These are phyloP conservation scores for Hsuehochloa calcarea DNA, from an alignment of 176 grass and related monocot species.

Conservation along the genomic window DNA sequence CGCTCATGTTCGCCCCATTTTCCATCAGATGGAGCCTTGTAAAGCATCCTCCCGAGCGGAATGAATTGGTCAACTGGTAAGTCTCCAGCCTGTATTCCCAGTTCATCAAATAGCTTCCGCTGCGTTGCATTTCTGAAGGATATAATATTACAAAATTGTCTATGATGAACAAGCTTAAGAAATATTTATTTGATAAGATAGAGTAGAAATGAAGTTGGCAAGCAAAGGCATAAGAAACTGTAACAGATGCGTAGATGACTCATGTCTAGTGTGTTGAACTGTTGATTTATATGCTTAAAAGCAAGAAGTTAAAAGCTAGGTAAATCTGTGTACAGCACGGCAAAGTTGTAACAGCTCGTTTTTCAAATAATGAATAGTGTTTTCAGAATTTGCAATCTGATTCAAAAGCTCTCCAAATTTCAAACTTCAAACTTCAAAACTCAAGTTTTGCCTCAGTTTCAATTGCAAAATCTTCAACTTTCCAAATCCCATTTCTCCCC, in stretches of 20 bases:
- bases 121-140: slow-evolving; percentile 73
- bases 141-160: neutral
- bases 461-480: no score
- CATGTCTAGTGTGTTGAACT: neutral
- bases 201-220: neutral
- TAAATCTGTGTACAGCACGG: neutral
- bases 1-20: slow-evolving; percentile 94
- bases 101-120: slow-evolving; percentile 87
- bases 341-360: no score
- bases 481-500: no score
- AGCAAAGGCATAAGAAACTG: neutral
- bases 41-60: slow-evolving; percentile 78
- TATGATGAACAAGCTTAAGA: neutral
- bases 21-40: slow-evolving; percentile 93
- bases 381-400: no score
- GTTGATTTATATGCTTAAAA: neutral
- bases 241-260: neutral
- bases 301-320: neutral
- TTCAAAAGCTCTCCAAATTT: no score
- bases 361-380: no score
- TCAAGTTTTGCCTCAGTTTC: no score
- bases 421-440: no score
- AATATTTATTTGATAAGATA: neutral
- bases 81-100: slow-evolving; percentile 71
- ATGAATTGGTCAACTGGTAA: slow-evolving; percentile 78